Percentiles rank a stretch among this genome's conserved stretches.
These are phyloP conservation scores for Fraxinus pennsylvanica DNA, from an alignment of 257 asterid species.

Conservation along the genomic window DNA sequence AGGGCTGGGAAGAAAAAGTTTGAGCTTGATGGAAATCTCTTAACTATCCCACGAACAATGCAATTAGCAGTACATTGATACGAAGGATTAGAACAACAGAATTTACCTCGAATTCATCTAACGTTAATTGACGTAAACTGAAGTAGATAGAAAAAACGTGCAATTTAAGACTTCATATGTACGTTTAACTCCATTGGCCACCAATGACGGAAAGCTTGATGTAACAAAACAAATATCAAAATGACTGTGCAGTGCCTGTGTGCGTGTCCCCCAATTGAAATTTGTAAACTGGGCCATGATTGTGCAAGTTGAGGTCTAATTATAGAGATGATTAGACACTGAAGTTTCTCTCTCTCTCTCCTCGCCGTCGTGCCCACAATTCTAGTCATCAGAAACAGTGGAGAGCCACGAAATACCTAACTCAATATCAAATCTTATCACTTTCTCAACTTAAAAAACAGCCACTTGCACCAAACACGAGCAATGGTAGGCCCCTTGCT, in stretches of 20 bases:
- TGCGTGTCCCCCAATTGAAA: background rate
- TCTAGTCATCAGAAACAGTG: background rate
- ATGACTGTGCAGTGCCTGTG: background rate
- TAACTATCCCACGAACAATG: no score
- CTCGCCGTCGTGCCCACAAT: constrained; percentile 13
- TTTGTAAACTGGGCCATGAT: background rate
- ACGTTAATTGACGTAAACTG: background rate
- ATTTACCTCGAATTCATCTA: background rate
- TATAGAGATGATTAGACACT: background rate
- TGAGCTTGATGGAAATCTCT: no score
- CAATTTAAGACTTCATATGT: no score
- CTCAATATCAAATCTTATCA: constrained; percentile 13
- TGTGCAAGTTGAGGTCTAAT: background rate
- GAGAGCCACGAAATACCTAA: constrained; percentile 2
- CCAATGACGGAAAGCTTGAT: background rate
- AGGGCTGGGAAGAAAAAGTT: no score
- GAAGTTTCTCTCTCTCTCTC: background rate
- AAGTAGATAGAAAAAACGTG: background rate
- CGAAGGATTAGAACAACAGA: background rate
- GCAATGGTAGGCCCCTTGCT: constrained; percentile 35
- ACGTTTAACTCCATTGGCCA: background rate
- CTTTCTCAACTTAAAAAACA: constrained; percentile 13
- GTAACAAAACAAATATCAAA: background rate
- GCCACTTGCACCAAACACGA: constrained; percentile 32
- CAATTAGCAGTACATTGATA: background rate